Percentiles rank a stretch among this genome's conserved stretches.
These are phyloP conservation scores for Suillus cothurnatus DNA, from an alignment of 768 basidiomycete genomes.

Conservation along the genomic window DNA sequence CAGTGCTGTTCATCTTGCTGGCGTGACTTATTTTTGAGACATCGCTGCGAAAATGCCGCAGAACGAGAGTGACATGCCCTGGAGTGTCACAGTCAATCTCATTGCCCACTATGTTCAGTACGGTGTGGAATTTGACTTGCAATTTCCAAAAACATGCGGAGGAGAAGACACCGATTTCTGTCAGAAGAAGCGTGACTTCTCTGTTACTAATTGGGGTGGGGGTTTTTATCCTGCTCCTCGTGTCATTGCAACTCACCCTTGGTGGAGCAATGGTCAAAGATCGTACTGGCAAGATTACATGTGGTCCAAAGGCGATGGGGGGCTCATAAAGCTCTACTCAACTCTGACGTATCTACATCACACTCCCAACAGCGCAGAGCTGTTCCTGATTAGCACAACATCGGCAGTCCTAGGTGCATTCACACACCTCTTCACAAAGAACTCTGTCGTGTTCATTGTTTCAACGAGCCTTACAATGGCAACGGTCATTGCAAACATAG, in stretches of 20 bases:
- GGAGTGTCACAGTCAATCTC: slow-evolving; percentile 66
- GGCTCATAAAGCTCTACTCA: slow-evolving; percentile 50
- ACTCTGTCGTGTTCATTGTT: slow-evolving; percentile 13
- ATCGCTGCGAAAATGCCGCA: slow-evolving; percentile 50
- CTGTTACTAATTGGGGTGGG: slow-evolving; percentile 33
- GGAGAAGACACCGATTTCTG: slow-evolving; percentile 68
- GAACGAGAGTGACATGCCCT: slow-evolving; percentile 48
- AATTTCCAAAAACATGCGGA: slow-evolving; percentile 64
- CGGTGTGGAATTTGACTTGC: slow-evolving; percentile 45
- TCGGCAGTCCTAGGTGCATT: slow-evolving; percentile 18
- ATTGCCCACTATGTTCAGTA: slow-evolving; percentile 50
- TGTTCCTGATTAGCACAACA: slow-evolving; percentile 33
- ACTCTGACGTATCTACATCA: slow-evolving; percentile 46
- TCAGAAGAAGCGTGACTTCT: slow-evolving; percentile 44
- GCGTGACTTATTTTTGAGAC: slow-evolving; percentile 64
- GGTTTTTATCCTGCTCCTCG: slow-evolving; percentile 52
- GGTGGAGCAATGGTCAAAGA: slow-evolving; percentile 51
- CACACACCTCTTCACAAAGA: slow-evolving; percentile 18
- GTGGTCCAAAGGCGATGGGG: slow-evolving; percentile 62
- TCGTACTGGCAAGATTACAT: slow-evolving; percentile 57
- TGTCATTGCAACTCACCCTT: slow-evolving; percentile 57
- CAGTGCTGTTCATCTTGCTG: slow-evolving; percentile 54
- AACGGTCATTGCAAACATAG: slow-evolving; percentile 42
- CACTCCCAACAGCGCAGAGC: slow-evolving; percentile 53
- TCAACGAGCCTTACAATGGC: slow-evolving; percentile 28